phyloP scores from a whole-genome alignment of 2,329 filamentous ascomycete genomes.

The Septoria linicola region DNA sequence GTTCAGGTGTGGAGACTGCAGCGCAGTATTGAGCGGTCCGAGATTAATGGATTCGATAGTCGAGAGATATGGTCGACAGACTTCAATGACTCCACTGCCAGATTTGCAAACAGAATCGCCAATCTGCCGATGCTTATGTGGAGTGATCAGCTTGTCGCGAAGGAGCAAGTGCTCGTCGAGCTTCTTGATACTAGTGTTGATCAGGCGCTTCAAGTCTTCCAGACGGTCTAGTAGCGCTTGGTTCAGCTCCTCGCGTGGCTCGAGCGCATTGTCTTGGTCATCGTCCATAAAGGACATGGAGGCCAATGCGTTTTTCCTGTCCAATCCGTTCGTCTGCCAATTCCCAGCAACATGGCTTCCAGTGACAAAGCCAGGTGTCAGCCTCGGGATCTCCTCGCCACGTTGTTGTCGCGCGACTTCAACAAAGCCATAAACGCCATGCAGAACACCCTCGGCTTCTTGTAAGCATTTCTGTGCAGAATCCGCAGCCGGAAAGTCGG shows the following conservation, averaged over 20 bases:
- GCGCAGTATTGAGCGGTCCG: constrained; percentile 70
- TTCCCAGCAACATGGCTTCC: constrained; percentile 80
- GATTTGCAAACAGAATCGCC: constrained; percentile 78
- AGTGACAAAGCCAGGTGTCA: constrained; percentile 89
- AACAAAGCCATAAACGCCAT: constrained; percentile 93
- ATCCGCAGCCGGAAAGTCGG: constrained; percentile 92
- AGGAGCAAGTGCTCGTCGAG: constrained; percentile 79
- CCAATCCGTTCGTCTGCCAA: constrained; percentile 72
- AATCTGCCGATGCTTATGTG: constrained; percentile 73
- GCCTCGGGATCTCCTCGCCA: constrained; percentile 87
- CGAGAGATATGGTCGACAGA: constrained; percentile 85
- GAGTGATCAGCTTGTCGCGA: constrained; percentile 77
- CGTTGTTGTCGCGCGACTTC: constrained; percentile 91
- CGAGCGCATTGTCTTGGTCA: constrained; percentile 69
- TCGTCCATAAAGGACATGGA: constrained; percentile 77
- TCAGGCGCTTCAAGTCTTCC: constrained; percentile 79
- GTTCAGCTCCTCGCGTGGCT: constrained; percentile 74
- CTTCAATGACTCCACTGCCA: constrained; percentile 77
- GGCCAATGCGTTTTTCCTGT: constrained; percentile 63
- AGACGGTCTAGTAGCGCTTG: constrained; percentile 74
- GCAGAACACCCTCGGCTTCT: constrained; percentile 93
- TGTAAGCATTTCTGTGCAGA: constrained; percentile 93
- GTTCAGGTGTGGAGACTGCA: constrained; percentile 78
- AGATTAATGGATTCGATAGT: constrained; percentile 91
- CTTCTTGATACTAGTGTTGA: constrained; percentile 81